Base-by-base conservation (phyloP, 176 grass and related monocot species). In the Carex scoparia region DNA sequence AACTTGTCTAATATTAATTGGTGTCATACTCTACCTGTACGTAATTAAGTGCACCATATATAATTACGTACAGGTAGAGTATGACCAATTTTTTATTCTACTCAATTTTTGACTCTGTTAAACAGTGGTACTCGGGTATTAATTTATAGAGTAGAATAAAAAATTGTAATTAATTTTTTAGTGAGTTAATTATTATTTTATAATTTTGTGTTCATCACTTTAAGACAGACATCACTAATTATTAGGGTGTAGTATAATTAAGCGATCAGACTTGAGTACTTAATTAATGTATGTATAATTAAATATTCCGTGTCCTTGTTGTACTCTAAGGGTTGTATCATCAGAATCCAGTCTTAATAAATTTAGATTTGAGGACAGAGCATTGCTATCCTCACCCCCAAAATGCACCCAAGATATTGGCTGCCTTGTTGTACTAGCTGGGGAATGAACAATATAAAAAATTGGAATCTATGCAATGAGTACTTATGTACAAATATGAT, bases 1-100 rank as follows among this genome's bases (percentile, higher is more conserved):
- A 67, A 79, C 56, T 64, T 74, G 57, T 85, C 67, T 32, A n/a
- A 33, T 48, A 18, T 78, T 8, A 46, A 46, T 46, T 51, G 53
- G 60, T 79, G 84, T 80, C 57, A 53, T 67, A 77, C 19, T 85
- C 32, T 73, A 84, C 65, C 16, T 73, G 73, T 65, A 12, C 12
- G 6, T 8, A 60, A 49, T 46, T 49, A 49, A 58, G 48, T 65
- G 64, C 28, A 19, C 65, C 30, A 19, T 77, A 30, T 14, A 71
- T 35, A 23, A 23, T 23, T 23, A 23, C 23, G 23, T 23, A 23
- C 23, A 23, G 23, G 23, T 23, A 23, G 23, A 23, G 23, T 23
- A 23, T 23, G 23, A 23, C 23, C 23, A 23, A 23, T 23, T 23
- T 23, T 23, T 23, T 23, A 23, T 23, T 23, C 23, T 23, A 23